Percentiles rank a stretch among this genome's conserved stretches.
These are phyloP conservation scores for Starmerella khaoyaiensis DNA, from an alignment of 805 yeast species.

Conservation along the genomic window DNA sequence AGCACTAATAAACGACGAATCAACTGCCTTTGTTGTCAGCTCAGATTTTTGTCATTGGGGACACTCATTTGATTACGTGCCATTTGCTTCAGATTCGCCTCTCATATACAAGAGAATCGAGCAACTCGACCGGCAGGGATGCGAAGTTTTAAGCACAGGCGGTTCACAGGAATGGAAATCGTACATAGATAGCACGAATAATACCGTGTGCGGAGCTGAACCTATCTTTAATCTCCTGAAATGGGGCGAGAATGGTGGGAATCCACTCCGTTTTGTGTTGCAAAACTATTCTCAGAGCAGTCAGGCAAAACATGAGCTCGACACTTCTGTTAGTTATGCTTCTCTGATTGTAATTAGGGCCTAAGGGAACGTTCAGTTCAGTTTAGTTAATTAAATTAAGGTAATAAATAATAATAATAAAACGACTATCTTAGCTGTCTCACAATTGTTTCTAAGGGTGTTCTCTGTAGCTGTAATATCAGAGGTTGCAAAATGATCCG, in stretches of 20 bases:
- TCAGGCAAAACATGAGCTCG: conserved; percentile 34
- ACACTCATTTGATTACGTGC: conserved; percentile 40
- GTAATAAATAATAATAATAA: not conserved
- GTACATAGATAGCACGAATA: conserved; percentile 59
- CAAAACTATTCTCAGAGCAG: conserved; percentile 70
- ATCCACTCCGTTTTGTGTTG: conserved; percentile 45
- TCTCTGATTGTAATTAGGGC: conserved; percentile 44
- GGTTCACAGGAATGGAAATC: conserved; percentile 46
- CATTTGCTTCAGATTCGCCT: conserved; percentile 8
- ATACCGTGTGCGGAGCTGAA: conserved; percentile 87
- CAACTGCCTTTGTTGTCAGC: conserved; percentile 62
- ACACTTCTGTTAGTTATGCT: conserved; percentile 86
- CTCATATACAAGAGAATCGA: conserved; percentile 67
- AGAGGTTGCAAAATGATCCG: conserved; percentile 3
- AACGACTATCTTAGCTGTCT: not conserved
- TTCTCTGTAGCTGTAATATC: conserved; percentile 9
- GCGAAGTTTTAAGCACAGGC: conserved; percentile 47
- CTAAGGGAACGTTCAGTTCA: not conserved
- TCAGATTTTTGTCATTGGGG: conserved; percentile 98
- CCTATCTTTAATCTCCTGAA: conserved; percentile 58
- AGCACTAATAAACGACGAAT: conserved; percentile 42
- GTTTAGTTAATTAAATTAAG: not conserved
- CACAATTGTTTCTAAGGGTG: conserved; percentile 13
- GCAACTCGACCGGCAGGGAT: conserved; percentile 54
- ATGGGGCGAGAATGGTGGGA: conserved; percentile 33